These are phyloP conservation scores for Globisporangium paddicum DNA, from an alignment of 352 stramenopile genomes.

Conservation along the genomic window DNA sequence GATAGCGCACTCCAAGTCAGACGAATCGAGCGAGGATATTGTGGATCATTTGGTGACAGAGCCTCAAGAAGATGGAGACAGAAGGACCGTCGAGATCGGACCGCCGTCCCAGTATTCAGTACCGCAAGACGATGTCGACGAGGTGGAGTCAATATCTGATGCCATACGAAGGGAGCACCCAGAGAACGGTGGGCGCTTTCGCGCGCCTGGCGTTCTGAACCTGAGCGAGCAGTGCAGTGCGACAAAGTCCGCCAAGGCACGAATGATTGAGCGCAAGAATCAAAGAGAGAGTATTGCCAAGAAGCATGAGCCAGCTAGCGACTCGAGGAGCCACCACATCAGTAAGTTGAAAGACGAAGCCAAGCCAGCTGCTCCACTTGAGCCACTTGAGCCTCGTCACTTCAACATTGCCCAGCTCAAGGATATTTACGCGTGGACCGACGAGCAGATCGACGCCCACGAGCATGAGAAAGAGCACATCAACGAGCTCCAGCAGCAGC, in stretches of 20 bases:
- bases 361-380: background rate
- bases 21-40: background rate
- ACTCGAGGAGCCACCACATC: background rate
- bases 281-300: background rate
- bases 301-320: background rate
- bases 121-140: background rate
- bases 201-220: slow-evolving; percentile 5
- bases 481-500: slow-evolving; percentile 29
- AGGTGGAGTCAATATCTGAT: background rate
- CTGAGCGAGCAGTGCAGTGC: background rate
- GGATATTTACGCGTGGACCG: slow-evolving; percentile 37
- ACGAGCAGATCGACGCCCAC: slow-evolving; percentile 42
- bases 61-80: background rate
- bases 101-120: background rate
- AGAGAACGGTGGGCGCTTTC: slow-evolving; percentile 1
- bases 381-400: background rate
- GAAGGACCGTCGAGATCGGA: background rate
- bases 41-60: background rate
- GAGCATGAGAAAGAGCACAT: slow-evolving; percentile 40
- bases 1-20: background rate
- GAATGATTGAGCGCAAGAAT: background rate
- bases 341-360: background rate
- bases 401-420: slow-evolving; percentile 13
- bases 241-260: background rate
- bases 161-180: background rate